Evolutionary conservation across 2,329 filamentous ascomycete species (phyloP), one percentile per base, ranked within the genome.

Genomic region (Keithomyces neogunnii): DNA sequence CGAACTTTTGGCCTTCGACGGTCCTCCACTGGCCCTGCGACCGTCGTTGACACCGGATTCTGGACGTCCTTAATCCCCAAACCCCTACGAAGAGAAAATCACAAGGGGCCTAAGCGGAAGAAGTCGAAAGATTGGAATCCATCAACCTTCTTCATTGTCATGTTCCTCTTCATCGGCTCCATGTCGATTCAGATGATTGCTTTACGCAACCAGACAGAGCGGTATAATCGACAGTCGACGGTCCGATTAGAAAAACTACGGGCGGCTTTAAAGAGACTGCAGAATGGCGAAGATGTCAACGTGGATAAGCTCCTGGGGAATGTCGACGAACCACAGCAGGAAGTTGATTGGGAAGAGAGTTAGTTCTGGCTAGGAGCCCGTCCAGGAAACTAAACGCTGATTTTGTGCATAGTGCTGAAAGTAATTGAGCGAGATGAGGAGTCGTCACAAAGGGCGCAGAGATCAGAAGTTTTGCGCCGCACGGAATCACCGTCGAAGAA

Each of bases 181-280:
- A 95, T 96, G 76, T 88, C 92, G 11, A 96, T 99, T 60, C 88
- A 96, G 62, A 88, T 93, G 77, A 85, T 99, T 62, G 77, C 84
- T 36, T 67, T 97, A 60, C 86, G 85, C 60, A 88, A 87, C 59
- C 85, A 91, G 48, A 86, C 84, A 62, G 75, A 78, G 33, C 81
- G 84, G 8, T 91, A 87, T 60, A 81, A 77, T 62, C 82, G 91
- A 48, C 82, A 84, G 58, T 85, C 90, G 4, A 88, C 96, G 59
- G 83, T 88, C 5, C 86, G 88, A 63, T 87, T 99, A 56, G 79
- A 77, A 3, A 64, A 89, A 32, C 69, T 99, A 53, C 80, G 81
- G 39, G 92, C 96, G 62, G 82, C 89, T 1, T 76, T 91, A 28
- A 81, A 85, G 59, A 81, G 76, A 59, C 75, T 91, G 33, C 81